A percentile compares a stretch with the other conserved stretches of the same genome.
These are phyloP conservation scores for Rhodotorula sp. DNA, from an alignment of 1,284 basidiomycete species.

Conservation along the genomic window DNA sequence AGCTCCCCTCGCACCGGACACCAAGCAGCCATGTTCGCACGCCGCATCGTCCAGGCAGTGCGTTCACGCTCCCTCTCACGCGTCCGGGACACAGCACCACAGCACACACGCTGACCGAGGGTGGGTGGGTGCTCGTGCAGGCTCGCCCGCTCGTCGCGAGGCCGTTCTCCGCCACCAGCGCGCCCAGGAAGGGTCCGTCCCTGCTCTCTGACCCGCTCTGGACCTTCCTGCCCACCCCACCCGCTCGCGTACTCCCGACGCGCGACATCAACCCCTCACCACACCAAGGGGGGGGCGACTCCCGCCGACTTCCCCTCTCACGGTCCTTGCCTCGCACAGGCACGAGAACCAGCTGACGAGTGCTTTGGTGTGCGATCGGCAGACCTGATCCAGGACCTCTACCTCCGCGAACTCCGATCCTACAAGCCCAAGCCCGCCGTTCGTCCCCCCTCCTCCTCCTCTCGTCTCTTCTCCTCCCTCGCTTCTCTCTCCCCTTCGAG, in stretches of 20 bases:
- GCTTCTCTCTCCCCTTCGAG: neutral
- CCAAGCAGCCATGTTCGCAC: constrained; percentile 28
- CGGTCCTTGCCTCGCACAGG: neutral
- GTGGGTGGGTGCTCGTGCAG: constrained; percentile 8
- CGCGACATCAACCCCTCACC: too few species aligned
- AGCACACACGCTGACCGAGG: neutral
- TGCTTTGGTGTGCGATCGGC: neutral
- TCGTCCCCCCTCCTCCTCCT: constrained; percentile 14
- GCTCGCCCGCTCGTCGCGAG: constrained; percentile 26
- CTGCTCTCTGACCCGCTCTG: neutral
- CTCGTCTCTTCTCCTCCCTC: neutral
- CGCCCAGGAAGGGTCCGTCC: constrained; percentile 38
- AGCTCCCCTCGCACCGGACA: neutral
- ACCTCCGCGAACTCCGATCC: constrained; percentile 52
- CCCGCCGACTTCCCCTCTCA: neutral
- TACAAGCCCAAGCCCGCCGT: constrained; percentile 52
- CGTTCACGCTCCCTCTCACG: neutral
- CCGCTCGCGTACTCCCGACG: neutral
- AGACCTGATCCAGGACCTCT: constrained; percentile 54
- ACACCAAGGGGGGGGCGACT: neutral
- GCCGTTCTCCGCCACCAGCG: constrained; percentile 28
- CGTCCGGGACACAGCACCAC: neutral
- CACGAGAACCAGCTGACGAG: neutral
- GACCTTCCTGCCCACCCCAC: too few species aligned
- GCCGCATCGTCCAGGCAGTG: constrained; percentile 27